phyloP scores from a whole-genome alignment of 202 grass and related monocot genomes.

The Brachypodium distachyon region DNA sequence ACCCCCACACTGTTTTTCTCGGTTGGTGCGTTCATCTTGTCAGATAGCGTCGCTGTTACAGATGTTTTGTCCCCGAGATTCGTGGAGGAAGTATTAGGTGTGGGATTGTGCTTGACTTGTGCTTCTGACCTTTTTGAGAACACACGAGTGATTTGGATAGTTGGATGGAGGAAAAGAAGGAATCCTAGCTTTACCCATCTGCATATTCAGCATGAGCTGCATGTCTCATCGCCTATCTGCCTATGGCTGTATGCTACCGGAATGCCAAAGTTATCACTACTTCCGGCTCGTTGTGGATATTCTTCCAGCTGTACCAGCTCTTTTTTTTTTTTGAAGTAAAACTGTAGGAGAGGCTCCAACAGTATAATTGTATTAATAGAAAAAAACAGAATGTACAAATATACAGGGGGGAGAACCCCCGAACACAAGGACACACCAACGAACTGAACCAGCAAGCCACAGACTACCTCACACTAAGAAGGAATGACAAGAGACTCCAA shows the following conservation, averaged over 20 bases:
- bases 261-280: neutral
- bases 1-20: neutral
- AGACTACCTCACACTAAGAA: too few relatives aligned
- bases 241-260: neutral
- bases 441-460: too few relatives aligned
- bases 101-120: neutral
- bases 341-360: too few relatives aligned
- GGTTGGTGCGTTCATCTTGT: neutral
- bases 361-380: too few relatives aligned
- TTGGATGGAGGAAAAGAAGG: neutral
- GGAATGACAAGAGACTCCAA: too few relatives aligned
- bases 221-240: neutral
- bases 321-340: too few relatives aligned
- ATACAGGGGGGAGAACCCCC: too few relatives aligned
- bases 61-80: conserved; percentile 1
- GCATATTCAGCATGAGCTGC: neutral
- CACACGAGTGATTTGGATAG: neutral
- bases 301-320: neutral
- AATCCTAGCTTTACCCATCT: conserved; percentile 6
- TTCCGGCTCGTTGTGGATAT: neutral
- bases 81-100: neutral
- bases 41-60: neutral
- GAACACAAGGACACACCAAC: too few relatives aligned
- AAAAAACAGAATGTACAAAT: too few relatives aligned
- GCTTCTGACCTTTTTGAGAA: neutral